A percentile compares a stretch with the other conserved stretches of the same genome.
These are phyloP conservation scores for Alternaria arbusti DNA, from an alignment of 2,329 filamentous ascomycete species.

Conservation along the genomic window DNA sequence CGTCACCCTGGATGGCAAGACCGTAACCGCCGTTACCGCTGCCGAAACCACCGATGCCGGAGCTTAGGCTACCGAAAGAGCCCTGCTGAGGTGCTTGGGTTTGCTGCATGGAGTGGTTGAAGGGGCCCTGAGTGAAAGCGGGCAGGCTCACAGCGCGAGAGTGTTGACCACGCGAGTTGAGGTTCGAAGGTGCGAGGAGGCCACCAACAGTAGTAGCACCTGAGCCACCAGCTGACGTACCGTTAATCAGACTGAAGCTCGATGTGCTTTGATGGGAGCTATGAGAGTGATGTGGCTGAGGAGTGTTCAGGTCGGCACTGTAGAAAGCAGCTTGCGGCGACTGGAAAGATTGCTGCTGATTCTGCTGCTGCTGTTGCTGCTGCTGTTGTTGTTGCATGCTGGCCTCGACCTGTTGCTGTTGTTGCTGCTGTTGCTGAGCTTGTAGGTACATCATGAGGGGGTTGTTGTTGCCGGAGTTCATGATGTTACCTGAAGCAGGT, in stretches of 20 bases:
- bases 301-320: conserved; percentile 68
- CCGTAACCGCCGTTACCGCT: conserved; percentile 62
- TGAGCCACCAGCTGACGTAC: conserved; percentile 49
- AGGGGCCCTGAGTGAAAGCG: conserved; percentile 67
- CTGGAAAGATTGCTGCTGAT: conserved; percentile 66
- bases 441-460: conserved; percentile 92
- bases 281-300: conserved; percentile 66
- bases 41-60: conserved; percentile 64
- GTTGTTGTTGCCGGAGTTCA: conserved; percentile 82
- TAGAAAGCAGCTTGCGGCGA: conserved; percentile 84
- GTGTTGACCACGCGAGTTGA: conserved; percentile 65
- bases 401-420: conserved; percentile 52
- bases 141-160: conserved; percentile 90
- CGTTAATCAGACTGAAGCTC: conserved; percentile 58
- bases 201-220: conserved; percentile 75
- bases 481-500: conserved; percentile 72
- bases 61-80: conserved; percentile 65
- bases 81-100: conserved; percentile 48
- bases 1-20: conserved; percentile 65
- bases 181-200: conserved; percentile 73
- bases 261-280: conserved; percentile 62
- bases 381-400: conserved; percentile 41
- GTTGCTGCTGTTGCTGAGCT: conserved; percentile 60
- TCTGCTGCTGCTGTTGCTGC: conserved; percentile 36
- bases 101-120: conserved; percentile 52